Percentiles rank a stretch among this genome's conserved stretches.
Conservation (phyloP, 2,329 filamentous ascomycete genomes). For the Pseudocercospora pini-densiflorae region DNA sequence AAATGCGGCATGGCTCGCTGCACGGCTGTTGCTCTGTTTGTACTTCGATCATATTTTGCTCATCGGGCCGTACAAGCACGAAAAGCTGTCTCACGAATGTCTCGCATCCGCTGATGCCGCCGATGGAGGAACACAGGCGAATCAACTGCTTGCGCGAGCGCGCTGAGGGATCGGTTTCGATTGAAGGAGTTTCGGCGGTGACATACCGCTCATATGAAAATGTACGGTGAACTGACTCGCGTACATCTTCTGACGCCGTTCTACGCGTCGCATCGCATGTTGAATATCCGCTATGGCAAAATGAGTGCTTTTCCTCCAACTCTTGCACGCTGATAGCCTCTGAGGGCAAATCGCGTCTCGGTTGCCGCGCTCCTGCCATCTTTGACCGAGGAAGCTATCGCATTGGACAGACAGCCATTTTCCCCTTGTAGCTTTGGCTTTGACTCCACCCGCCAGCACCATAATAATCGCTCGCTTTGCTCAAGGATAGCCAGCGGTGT, state of each 20-base stretch:
- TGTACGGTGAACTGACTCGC: slow-evolving; percentile 12
- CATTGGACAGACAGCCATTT: neutral
- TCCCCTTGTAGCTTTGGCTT: neutral
- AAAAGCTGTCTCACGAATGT: slow-evolving; percentile 2
- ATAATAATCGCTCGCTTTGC: neutral
- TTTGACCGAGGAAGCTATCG: neutral
- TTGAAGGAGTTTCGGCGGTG: slow-evolving; percentile 2
- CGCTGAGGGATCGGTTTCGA: neutral
- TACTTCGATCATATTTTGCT: neutral
- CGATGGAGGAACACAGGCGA: neutral
- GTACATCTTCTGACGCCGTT: neutral
- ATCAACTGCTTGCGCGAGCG: neutral
- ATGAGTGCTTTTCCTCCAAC: neutral
- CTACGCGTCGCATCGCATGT: neutral
- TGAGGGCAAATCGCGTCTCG: neutral
- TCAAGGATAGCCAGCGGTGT: slow-evolving; percentile 3
- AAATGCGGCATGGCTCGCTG: slow-evolving; percentile 3
- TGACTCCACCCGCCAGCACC: neutral
- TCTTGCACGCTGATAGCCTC: neutral
- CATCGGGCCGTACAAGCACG: neutral
- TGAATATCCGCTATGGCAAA: neutral
- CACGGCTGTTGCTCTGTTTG: neutral
- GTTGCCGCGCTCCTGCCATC: neutral
- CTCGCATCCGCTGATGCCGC: neutral
- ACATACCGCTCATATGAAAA: neutral